A percentile compares a stretch with the other conserved stretches of the same genome.
These are phyloP conservation scores for Erythrophleum fordii DNA, from an alignment of 306 rosid genomes.

Conservation along the genomic window DNA sequence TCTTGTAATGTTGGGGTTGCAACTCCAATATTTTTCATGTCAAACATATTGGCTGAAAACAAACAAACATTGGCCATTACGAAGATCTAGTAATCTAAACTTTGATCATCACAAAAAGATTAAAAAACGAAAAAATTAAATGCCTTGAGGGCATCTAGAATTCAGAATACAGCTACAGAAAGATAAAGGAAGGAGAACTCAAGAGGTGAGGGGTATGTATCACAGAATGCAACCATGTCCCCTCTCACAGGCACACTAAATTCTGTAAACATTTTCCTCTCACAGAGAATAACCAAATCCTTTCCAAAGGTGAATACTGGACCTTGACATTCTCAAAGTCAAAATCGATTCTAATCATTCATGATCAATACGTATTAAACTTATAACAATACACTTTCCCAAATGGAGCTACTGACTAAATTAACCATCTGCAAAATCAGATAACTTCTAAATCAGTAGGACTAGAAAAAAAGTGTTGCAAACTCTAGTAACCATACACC, in stretches of 20 bases:
- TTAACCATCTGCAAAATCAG: not conserved
- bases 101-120: not conserved
- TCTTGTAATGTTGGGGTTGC: conserved; percentile 61
- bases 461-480: too few species aligned
- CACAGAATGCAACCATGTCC: not conserved
- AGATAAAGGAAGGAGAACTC: not conserved
- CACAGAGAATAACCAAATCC: not conserved
- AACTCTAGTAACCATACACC: not conserved
- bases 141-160: conserved; percentile 25
- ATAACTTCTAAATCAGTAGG: not conserved
- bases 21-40: conserved; percentile 88
- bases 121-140: too few species aligned
- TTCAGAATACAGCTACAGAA: not conserved
- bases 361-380: not conserved
- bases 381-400: not conserved
- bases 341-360: not conserved
- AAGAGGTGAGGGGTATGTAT: not conserved
- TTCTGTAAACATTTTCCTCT: not conserved
- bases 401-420: not conserved
- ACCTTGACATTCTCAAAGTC: not conserved
- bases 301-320: not conserved
- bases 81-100: not conserved
- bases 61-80: conserved; percentile 26
- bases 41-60: conserved; percentile 76
- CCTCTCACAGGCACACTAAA: not conserved